Evolutionary conservation across 805 yeast genomes (phyloP).

Genomic region (Tetrapisispora taiwanensis): DNA sequence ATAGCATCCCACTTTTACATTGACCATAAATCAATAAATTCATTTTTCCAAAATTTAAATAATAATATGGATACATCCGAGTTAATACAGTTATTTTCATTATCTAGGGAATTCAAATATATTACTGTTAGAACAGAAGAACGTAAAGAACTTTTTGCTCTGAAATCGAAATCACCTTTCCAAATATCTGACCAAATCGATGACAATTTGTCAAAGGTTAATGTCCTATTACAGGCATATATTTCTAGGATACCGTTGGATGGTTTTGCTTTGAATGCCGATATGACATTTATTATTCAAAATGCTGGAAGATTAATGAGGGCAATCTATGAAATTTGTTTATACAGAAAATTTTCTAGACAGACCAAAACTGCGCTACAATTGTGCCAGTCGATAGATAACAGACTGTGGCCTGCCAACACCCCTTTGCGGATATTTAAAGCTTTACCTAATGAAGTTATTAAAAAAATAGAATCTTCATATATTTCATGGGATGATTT

Average conservation of each 20-base stretch:
- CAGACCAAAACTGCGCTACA: slow-evolving; percentile 48
- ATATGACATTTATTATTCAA: slow-evolving; percentile 87
- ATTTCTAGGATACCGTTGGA: slow-evolving; percentile 68
- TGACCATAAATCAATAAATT: slow-evolving; percentile 58
- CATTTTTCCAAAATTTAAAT: slow-evolving; percentile 51
- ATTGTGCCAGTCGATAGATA: slow-evolving; percentile 71
- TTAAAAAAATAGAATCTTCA: slow-evolving; percentile 67
- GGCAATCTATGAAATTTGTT: slow-evolving; percentile 72
- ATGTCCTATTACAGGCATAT: slow-evolving; percentile 72
- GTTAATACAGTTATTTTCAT: slow-evolving; percentile 62
- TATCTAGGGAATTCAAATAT: slow-evolving; percentile 75
- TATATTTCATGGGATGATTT: slow-evolving; percentile 74
- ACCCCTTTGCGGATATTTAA: slow-evolving; percentile 82
- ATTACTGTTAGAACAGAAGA: slow-evolving; percentile 86
- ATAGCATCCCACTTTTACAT: slow-evolving; percentile 85
- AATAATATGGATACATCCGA: slow-evolving; percentile 65
- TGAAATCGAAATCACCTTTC: slow-evolving; percentile 69
- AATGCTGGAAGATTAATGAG: slow-evolving; percentile 83
- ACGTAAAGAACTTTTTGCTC: slow-evolving; percentile 54
- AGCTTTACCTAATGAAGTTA: slow-evolving; percentile 57
- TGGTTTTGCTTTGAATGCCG: slow-evolving; percentile 87
- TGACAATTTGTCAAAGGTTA: slow-evolving; percentile 70
- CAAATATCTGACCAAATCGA: slow-evolving; percentile 67
- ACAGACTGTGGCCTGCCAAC: slow-evolving; percentile 71
- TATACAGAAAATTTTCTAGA: slow-evolving; percentile 62